Evolutionary conservation across 805 yeast genomes (phyloP), one percentile per base, ranked within the genome.

Genomic region (Hanseniaspora singularis): DNA sequence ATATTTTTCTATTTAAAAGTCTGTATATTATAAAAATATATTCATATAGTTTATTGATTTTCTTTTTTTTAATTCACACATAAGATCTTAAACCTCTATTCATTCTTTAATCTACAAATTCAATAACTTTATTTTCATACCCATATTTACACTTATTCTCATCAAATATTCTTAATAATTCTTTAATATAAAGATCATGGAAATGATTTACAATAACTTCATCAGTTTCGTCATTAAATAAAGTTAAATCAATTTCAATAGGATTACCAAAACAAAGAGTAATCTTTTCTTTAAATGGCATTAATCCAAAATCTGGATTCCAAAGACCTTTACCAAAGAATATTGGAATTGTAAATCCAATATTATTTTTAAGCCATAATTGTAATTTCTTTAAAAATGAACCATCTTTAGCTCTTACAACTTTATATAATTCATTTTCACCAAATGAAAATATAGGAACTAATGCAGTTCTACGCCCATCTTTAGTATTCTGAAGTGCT

Each of bases 391-490:
- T 71, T 22, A 72, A 71, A 59, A 60, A 55, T 0, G 81, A 71
- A 14, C 64, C 60, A 2, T 64, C 60, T 24, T 63, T 63, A 12
- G 75, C 70, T 40, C 64, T 63, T 4, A 72, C 59, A 38, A 77
- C 72, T 33, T 74, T 69, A 56, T 71, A 77, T n/a, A 77, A 57
- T 26, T 77, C 71, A 46, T 72, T 89, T 57, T 92, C 98, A 2
- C 98, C 98, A 66, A 87, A 92, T 11, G 84, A 88, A 59, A 82
- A 78, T 3, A 82, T 77, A 0, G 98, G 98, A 3, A 92, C 97
- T 9, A 92, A 59, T 23, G 74, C 70, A 1, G 52, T 87, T 82
- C 2, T 89, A 89, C 14, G 79, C 79, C 50, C 92, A 65, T 37
- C 27, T 18, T 31, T 22, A 4, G 37, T 31, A 15, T 44, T 44